Conservation (phyloP, 1,139 yeast genomes). For the Diutina mesorugosa region DNA sequence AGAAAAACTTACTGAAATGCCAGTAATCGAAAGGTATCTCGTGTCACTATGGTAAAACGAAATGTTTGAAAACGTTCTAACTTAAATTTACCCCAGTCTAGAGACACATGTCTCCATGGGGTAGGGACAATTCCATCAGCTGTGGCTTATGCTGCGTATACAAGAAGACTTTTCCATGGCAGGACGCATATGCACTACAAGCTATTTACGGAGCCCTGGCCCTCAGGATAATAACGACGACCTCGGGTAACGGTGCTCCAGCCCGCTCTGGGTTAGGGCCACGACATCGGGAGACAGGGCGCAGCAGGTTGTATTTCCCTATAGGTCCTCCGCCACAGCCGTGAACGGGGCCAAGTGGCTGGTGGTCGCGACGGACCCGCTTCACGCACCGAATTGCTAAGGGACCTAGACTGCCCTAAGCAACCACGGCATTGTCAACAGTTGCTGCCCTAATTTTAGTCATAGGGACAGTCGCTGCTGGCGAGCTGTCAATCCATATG, state of each 20-base stretch:
- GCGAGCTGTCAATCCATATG: background rate
- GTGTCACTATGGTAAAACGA: no score
- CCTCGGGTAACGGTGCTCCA: background rate
- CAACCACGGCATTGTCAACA: no score
- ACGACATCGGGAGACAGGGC: background rate
- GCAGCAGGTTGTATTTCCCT: background rate
- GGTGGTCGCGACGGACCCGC: no score
- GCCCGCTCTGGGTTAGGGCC: background rate
- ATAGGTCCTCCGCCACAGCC: no score
- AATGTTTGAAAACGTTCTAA: no score
- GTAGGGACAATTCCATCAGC: background rate
- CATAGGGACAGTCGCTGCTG: background rate
- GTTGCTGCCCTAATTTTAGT: no score
- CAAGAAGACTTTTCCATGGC: background rate
- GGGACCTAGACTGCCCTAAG: no score
- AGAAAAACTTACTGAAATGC: no score
- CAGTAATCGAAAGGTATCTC: no score
- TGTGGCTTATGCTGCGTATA: background rate
- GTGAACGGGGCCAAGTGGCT: no score
- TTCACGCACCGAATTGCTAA: no score
- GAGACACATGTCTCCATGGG: background rate
- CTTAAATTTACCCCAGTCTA: no score
- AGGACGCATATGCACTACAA: background rate
- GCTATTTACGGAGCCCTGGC: background rate
- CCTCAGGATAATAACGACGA: background rate